Evolutionary conservation across 2,329 filamentous ascomycete genomes (phyloP).

Genomic region (Trichophyton equinum): DNA sequence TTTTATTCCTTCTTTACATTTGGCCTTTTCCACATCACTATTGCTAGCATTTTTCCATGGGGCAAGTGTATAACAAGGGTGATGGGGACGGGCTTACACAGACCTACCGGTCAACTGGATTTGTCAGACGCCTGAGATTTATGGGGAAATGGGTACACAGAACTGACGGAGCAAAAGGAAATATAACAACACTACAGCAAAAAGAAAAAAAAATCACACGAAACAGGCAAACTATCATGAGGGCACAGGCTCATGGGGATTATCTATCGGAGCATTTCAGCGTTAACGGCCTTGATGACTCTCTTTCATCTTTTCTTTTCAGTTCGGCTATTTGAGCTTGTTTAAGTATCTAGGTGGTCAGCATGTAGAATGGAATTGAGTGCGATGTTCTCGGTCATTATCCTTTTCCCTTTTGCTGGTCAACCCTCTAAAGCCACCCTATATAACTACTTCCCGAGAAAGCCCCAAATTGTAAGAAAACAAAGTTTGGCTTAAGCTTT

Average conservation of each 20-base stretch:
- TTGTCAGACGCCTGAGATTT: neutral
- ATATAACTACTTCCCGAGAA: too few species aligned
- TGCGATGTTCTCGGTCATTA: too few species aligned
- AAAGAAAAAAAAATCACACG: neutral
- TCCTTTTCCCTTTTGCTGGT: too few species aligned
- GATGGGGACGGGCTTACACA: neutral
- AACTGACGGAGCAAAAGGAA: neutral
- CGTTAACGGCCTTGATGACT: neutral
- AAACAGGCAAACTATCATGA: neutral
- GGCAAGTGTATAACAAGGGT: neutral
- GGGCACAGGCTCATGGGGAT: neutral
- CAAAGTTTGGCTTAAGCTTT: neutral
- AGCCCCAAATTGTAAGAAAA: neutral
- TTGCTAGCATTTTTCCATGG: neutral
- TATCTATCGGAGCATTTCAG: neutral
- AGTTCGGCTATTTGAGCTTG: too few species aligned
- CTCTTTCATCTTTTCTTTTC: neutral
- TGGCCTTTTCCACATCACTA: neutral
- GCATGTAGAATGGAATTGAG: too few species aligned
- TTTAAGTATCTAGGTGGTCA: too few species aligned
- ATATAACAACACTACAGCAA: neutral
- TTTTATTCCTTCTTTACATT: neutral
- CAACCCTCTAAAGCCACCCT: too few species aligned
- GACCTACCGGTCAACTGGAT: neutral
- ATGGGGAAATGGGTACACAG: neutral